These are phyloP conservation scores for Cyberlindnera suaveolens DNA, from an alignment of 805 yeast species.

Conservation along the genomic window DNA sequence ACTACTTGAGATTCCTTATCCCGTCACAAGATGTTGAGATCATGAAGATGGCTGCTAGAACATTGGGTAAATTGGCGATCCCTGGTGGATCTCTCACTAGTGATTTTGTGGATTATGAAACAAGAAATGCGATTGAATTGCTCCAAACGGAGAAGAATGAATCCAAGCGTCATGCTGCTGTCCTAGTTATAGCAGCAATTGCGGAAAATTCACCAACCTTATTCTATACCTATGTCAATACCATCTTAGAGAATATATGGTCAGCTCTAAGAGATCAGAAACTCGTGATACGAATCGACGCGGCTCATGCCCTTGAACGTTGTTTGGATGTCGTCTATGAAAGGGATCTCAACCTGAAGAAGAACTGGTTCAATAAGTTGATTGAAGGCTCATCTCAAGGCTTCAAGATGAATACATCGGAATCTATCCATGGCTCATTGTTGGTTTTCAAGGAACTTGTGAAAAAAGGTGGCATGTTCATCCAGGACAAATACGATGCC, in stretches of 20 bases:
- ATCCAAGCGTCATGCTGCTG: constrained; percentile 84
- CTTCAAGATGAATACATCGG: constrained; percentile 46
- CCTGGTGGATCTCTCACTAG: constrained; percentile 89
- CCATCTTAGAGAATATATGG: constrained; percentile 82
- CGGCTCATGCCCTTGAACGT: constrained; percentile 73
- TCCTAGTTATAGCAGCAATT: constrained; percentile 72
- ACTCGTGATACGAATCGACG: constrained; percentile 67
- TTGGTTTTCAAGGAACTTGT: constrained; percentile 78
- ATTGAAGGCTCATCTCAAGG: constrained; percentile 63
- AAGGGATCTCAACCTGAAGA: constrained; percentile 65
- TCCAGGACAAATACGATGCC: constrained; percentile 65
- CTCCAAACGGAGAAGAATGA: constrained; percentile 83
- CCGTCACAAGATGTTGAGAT: constrained; percentile 79
- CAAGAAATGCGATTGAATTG: constrained; percentile 87
- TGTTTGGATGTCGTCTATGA: constrained; percentile 76
- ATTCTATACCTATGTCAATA: constrained; percentile 69
- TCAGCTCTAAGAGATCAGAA: constrained; percentile 78
- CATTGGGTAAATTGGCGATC: constrained; percentile 82
- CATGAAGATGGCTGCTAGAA: constrained; percentile 80
- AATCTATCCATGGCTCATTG: constrained; percentile 81
- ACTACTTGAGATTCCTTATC: constrained; percentile 72
- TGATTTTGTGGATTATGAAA: constrained; percentile 89
- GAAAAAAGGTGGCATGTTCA: constrained; percentile 61
- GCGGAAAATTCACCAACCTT: constrained; percentile 86
- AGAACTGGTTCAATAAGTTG: constrained; percentile 68